Percentiles rank a stretch among this genome's conserved stretches.
These are phyloP conservation scores for Sugiyamaella paludigena DNA, from an alignment of 1,139 yeast species.

Conservation along the genomic window DNA sequence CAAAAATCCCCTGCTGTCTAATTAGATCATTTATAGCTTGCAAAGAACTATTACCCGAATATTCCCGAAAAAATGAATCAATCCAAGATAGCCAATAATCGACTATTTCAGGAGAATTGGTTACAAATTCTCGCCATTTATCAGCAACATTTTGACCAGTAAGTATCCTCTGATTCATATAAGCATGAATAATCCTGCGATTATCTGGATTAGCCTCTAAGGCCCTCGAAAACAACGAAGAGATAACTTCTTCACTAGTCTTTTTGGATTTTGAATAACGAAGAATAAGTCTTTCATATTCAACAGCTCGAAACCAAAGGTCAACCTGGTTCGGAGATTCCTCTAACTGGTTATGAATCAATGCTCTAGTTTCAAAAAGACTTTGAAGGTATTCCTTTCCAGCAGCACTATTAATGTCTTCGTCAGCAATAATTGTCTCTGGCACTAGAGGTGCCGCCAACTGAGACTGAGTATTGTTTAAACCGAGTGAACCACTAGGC, in stretches of 20 bases:
- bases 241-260: slow-evolving; percentile 11
- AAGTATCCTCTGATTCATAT: slow-evolving; percentile 4
- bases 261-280: slow-evolving; percentile 9
- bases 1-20: slow-evolving; percentile 11
- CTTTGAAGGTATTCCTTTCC: slow-evolving; percentile 1
- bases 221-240: slow-evolving; percentile 14
- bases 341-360: slow-evolving; percentile 1
- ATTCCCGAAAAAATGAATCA: slow-evolving; percentile 7
- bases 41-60: background rate
- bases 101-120: slow-evolving; percentile 10
- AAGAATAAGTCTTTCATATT: slow-evolving; percentile 11
- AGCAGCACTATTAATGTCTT: background rate
- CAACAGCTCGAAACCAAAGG: slow-evolving; percentile 12
- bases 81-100: slow-evolving; percentile 19
- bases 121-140: slow-evolving; percentile 18
- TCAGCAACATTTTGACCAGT: background rate
- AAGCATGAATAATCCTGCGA: slow-evolving; percentile 4
- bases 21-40: slow-evolving; percentile 1
- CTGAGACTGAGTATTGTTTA: too few relatives aligned
- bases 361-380: slow-evolving; percentile 6
- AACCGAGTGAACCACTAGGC: slow-evolving; percentile 5
- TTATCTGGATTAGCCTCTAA: slow-evolving; percentile 16
- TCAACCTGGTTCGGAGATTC: slow-evolving; percentile 6
- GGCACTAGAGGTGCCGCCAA: background rate
- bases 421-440: background rate